Evolutionary conservation across 2,329 filamentous ascomycete species (phyloP).

Genomic region (Beauveria caledonica): DNA sequence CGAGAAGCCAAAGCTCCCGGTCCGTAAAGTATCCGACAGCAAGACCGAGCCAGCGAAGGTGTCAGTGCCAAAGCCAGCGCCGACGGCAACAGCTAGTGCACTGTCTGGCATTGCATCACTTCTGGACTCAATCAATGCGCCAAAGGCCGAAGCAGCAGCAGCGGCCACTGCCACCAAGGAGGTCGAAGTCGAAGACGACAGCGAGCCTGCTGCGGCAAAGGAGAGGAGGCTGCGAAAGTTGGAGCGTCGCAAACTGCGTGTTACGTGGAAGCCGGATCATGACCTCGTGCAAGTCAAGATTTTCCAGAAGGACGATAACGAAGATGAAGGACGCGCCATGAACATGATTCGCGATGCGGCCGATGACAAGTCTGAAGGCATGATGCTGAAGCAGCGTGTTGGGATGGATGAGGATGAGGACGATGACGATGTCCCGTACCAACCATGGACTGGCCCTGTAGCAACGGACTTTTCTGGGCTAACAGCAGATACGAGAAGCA

Average conservation of each 20-base stretch:
- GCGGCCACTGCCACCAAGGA: constrained; percentile 40
- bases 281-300: constrained; percentile 58
- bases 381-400: constrained; percentile 53
- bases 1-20: constrained; percentile 22
- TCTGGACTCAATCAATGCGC: constrained; percentile 41
- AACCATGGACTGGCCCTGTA: constrained; percentile 43
- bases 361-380: constrained; percentile 65
- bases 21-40: constrained; percentile 6
- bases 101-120: constrained; percentile 46
- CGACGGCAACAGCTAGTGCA: constrained; percentile 26
- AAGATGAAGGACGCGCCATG: constrained; percentile 58
- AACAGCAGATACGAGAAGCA: constrained; percentile 34
- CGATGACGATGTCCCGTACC: constrained; percentile 47
- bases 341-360: constrained; percentile 64
- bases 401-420: constrained; percentile 45
- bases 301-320: constrained; percentile 64
- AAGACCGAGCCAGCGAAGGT: constrained; percentile 20
- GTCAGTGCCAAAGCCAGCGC: constrained; percentile 20
- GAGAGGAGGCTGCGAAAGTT: constrained; percentile 64
- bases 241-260: constrained; percentile 58
- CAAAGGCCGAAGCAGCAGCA: constrained; percentile 29
- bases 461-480: constrained; percentile 40
- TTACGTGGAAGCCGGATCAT: constrained; percentile 61
- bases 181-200: constrained; percentile 35
- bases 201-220: constrained; percentile 61